Percentiles rank a stretch among this genome's conserved stretches.
These are phyloP conservation scores for Boletus subcaerulescens DNA, from an alignment of 768 basidiomycete genomes.

Conservation along the genomic window DNA sequence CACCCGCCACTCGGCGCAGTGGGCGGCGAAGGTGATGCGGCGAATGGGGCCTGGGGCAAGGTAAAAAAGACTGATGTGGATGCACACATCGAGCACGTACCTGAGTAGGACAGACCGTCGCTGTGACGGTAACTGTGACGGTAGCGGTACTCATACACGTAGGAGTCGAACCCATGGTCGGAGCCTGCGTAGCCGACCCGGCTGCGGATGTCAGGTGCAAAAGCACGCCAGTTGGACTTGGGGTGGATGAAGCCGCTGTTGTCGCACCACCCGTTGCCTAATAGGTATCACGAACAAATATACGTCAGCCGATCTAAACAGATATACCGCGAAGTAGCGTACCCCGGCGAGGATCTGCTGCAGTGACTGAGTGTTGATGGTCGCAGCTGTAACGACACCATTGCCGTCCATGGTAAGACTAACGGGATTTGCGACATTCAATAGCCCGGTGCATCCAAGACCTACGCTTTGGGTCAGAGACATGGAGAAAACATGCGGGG, in stretches of 20 bases:
- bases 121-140: slow-evolving; percentile 20
- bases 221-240: neutral
- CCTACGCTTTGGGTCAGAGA: slow-evolving; percentile 14
- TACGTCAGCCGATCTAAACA: neutral
- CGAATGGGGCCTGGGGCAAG: neutral
- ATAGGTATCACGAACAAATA: neutral
- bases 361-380: slow-evolving; percentile 18
- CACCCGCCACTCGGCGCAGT: neutral
- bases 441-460: slow-evolving; percentile 19
- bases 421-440: slow-evolving; percentile 25
- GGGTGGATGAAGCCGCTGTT: neutral
- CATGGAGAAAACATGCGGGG: neutral
- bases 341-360: slow-evolving; percentile 18
- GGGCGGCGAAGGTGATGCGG: neutral
- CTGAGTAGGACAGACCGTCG: slow-evolving; percentile 9
- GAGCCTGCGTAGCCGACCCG: neutral
- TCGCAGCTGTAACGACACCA: slow-evolving; percentile 25
- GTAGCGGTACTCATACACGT: neutral
- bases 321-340: neutral
- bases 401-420: slow-evolving; percentile 24
- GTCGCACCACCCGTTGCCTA: neutral
- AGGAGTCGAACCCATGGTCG: slow-evolving; percentile 1
- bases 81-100: slow-evolving; percentile 2
- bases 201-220: neutral
- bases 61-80: neutral